These are phyloP conservation scores for Acanthamoeba healyi DNA, from an alignment of 208 protist genomes.

Conservation along the genomic window DNA sequence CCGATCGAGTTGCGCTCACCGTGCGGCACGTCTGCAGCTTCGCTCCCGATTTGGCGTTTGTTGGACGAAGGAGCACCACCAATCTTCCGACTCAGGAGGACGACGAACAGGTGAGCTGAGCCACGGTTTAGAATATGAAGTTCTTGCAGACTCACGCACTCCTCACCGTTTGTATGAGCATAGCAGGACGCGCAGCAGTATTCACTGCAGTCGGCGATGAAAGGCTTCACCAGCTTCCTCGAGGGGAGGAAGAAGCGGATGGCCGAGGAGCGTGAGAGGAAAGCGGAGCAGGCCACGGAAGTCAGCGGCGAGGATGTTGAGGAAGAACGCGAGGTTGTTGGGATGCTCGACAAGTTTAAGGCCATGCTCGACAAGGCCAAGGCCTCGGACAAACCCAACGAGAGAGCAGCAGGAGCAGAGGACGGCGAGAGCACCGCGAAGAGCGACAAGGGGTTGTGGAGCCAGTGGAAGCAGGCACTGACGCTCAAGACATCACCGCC, in stretches of 20 bases:
- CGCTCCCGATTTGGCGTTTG: constrained; percentile 9
- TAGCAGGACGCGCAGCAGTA: background rate
- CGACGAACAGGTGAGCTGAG: constrained; percentile 23
- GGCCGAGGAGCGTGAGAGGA: background rate
- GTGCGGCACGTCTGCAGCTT: background rate
- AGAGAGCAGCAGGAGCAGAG: background rate
- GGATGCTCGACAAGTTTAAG: constrained; percentile 61
- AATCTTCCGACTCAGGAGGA: background rate
- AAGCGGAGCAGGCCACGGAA: background rate
- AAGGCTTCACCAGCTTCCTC: constrained; percentile 17
- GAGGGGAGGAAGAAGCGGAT: constrained; percentile 37
- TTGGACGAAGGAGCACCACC: background rate
- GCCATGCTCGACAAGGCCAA: constrained; percentile 5
- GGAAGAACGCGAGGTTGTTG: constrained; percentile 3
- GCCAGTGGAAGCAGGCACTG: constrained; percentile 13
- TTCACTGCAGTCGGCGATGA: constrained; percentile 53
- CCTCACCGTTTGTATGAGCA: too few relatives aligned
- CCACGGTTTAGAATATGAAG: too few relatives aligned
- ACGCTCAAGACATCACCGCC: background rate
- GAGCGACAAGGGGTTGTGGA: background rate
- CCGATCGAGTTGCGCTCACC: too few relatives aligned
- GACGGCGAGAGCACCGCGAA: background rate
- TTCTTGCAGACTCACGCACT: too few relatives aligned
- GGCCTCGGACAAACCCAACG: background rate
- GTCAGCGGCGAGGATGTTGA: background rate